Evolutionary conservation across 805 yeast species (phyloP).

Genomic region (Kazachstania taianensis): DNA sequence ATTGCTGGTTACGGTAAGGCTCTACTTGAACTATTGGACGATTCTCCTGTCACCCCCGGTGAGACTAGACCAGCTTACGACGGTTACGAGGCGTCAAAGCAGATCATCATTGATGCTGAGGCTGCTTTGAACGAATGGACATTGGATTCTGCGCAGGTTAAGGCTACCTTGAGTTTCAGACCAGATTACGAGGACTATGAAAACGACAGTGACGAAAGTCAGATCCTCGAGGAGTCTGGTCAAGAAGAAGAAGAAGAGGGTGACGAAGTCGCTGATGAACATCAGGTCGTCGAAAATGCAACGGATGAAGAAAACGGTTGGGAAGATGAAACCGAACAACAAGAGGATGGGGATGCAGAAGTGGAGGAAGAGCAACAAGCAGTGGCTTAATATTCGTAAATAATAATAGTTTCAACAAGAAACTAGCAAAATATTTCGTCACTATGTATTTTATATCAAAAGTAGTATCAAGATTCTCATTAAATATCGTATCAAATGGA

Average conservation of each 20-base stretch:
- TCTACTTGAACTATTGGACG: slow-evolving; percentile 70
- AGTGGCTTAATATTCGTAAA: neutral
- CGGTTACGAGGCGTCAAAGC: slow-evolving; percentile 82
- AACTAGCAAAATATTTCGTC: no score
- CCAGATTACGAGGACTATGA: slow-evolving; percentile 40
- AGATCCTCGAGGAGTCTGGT: slow-evolving; percentile 33
- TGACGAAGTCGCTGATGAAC: slow-evolving; percentile 3
- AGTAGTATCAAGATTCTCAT: no score
- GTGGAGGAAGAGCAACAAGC: neutral
- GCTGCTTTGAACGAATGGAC: slow-evolving; percentile 79
- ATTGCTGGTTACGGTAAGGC: slow-evolving; percentile 90
- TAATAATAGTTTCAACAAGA: no score
- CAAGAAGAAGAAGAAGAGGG: slow-evolving; percentile 14
- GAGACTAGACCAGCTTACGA: slow-evolving; percentile 85
- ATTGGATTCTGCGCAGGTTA: slow-evolving; percentile 69
- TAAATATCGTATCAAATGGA: no score
- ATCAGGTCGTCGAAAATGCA: neutral
- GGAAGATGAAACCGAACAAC: neutral
- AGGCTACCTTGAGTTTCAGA: slow-evolving; percentile 66
- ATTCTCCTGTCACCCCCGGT: slow-evolving; percentile 82
- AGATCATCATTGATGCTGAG: slow-evolving; percentile 78
- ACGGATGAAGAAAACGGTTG: slow-evolving; percentile 1
- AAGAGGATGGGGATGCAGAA: neutral
- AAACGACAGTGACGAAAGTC: slow-evolving; percentile 38
- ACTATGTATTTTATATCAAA: no score